A percentile compares a stretch with the other conserved stretches of the same genome.
phyloP scores from a whole-genome alignment of 2,329 filamentous ascomycete genomes.

The Westerdykella sp. region DNA sequence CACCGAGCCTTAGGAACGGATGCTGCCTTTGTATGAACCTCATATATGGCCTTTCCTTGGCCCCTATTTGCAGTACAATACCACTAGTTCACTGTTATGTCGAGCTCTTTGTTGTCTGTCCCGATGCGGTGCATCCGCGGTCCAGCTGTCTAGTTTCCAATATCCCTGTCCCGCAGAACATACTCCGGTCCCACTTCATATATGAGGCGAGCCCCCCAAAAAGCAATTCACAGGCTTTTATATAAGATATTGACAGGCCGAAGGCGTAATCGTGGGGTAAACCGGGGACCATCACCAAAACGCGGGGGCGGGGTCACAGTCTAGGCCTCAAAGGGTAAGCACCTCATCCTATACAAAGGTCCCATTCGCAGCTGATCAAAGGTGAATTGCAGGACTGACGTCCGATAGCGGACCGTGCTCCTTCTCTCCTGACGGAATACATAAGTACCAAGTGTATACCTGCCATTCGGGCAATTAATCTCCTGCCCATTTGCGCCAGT shows the following conservation, averaged over 20 bases:
- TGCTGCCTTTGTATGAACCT: too few relatives aligned
- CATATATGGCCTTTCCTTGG: too few relatives aligned
- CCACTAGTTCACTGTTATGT: too few relatives aligned
- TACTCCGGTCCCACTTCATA: too few relatives aligned
- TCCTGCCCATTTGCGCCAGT: neutral
- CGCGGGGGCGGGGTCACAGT: slow-evolving; percentile 30
- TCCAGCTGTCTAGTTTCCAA: too few relatives aligned
- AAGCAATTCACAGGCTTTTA: too few relatives aligned
- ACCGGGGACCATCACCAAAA: neutral
- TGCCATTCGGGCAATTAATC: neutral
- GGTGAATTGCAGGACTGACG: slow-evolving; percentile 4
- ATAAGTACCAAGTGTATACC: neutral
- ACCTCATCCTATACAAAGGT: slow-evolving; percentile 10
- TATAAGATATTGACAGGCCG: slow-evolving; percentile 5
- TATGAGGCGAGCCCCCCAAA: too few relatives aligned
- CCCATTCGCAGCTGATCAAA: slow-evolving; percentile 18
- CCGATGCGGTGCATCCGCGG: too few relatives aligned
- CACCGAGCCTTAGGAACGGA: too few relatives aligned
- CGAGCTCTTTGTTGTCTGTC: too few relatives aligned
- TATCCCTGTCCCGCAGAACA: too few relatives aligned
- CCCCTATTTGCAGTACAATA: too few relatives aligned
- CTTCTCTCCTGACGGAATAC: neutral
- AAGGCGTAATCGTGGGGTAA: slow-evolving; percentile 23
- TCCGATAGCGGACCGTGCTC: slow-evolving; percentile 9
- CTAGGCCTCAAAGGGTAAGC: slow-evolving; percentile 16